Evolutionary conservation across 202 grass and related monocot species (phyloP).

Genomic region (Setaria viridis): DNA sequence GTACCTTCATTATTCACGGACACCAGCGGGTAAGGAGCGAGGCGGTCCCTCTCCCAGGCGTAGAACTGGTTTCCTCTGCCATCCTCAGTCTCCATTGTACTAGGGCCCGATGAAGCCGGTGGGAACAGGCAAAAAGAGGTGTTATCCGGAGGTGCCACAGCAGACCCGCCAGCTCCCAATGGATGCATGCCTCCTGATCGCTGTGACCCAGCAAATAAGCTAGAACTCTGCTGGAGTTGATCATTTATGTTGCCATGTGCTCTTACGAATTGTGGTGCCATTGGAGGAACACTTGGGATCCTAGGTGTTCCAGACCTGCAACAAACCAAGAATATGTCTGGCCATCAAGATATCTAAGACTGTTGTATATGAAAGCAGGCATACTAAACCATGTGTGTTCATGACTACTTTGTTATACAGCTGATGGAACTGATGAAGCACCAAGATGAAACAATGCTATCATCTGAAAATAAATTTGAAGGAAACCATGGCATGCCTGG

Average conservation of each 20-base stretch:
- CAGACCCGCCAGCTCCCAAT: conserved; percentile 30
- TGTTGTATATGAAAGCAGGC: background rate
- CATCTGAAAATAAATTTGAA: background rate
- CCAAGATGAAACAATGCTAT: conserved; percentile 23
- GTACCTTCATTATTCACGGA: conserved; percentile 52
- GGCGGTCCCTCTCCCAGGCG: conserved; percentile 60
- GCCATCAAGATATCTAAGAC: background rate
- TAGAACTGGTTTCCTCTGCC: conserved; percentile 57
- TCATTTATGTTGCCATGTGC: conserved; percentile 49
- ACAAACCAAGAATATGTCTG: conserved; percentile 28
- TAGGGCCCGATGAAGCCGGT: conserved; percentile 39
- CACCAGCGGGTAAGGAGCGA: conserved; percentile 60
- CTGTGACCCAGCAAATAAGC: conserved; percentile 45
- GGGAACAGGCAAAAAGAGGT: conserved; percentile 53
- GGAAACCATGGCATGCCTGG: background rate
- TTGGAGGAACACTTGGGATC: conserved; percentile 54
- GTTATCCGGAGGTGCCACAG: conserved; percentile 21
- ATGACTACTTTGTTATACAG: conserved; percentile 2
- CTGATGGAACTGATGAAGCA: background rate
- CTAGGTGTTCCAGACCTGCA: conserved; percentile 64
- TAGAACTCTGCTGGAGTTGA: conserved; percentile 50
- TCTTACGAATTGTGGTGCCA: conserved; percentile 62
- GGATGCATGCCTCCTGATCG: conserved; percentile 39
- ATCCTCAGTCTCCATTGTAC: conserved; percentile 48
- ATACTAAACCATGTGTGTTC: background rate